Evolutionary conservation across 2,329 filamentous ascomycete genomes (phyloP), one percentile per base, ranked within the genome.

Genomic region (Aspergillus intermedius): DNA sequence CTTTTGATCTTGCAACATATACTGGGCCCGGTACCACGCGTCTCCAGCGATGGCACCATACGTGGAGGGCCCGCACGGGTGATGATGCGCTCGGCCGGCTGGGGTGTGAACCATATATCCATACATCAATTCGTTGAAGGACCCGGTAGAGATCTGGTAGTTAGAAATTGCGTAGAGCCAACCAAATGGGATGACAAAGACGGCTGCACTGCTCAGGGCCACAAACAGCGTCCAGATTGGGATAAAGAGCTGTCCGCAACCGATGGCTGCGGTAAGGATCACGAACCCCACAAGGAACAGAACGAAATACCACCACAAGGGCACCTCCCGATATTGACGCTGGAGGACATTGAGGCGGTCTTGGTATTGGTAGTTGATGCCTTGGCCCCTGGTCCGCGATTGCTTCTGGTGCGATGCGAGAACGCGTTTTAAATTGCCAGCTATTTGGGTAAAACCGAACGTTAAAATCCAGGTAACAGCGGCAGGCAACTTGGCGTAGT

Each of bases 111-210:
- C 72, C 78, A 82, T 81, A 25, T 79, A 72, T 2, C 79, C 79
- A 50, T 82, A 83, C 6, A 81, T 62, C 0, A 84, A 65, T 60
- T 83, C 79, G 49, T 83, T 83, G 57, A 79, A 77, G 1, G 77
- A 77, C 2, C 79, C 80, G 6, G 81, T 81, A 1, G 78, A 68
- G 22, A 77, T 59, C 48, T 71, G 71, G 51, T 72, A 75, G 56
- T 81, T 82, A 7, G 80, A 82, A 25, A 82, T 69, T 1, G 79
- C 77, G 46, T 83, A 83, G 0, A 83, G 69, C 72, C 78, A 82
- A 9, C 76, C 76, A 12, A 83, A 70, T 0, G 80, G 80, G 1
- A 82, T 60, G 21, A 83, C 78, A 12, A 81, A 70, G 9, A 79
- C 50, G 0, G 76, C 79, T 0, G 79, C 79, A 0, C 75, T 81